Conservation (phyloP, 148 eudicot species). For the Gaultheria prostrata region DNA sequence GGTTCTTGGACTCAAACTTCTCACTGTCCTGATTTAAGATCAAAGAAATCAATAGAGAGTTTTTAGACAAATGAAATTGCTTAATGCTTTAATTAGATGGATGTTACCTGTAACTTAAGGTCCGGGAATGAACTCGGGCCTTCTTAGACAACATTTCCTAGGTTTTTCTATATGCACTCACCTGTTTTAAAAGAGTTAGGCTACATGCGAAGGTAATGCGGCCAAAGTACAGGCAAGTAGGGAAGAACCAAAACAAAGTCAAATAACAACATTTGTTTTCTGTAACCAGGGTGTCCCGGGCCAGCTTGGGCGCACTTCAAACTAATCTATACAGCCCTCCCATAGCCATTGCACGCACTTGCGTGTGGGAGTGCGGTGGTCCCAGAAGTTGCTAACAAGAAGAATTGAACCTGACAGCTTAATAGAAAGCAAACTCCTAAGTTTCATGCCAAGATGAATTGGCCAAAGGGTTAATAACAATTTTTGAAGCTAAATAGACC, state of each 20-base stretch:
- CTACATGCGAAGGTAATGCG: background rate
- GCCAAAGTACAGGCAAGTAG: background rate
- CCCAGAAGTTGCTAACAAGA: no score
- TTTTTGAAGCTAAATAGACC: background rate
- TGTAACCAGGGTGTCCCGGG: no score
- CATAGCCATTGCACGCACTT: no score
- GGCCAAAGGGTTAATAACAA: background rate
- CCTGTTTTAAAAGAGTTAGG: slow-evolving; percentile 38
- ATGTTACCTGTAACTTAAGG: slow-evolving; percentile 26
- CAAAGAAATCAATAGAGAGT: slow-evolving; percentile 11
- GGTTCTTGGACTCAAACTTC: slow-evolving; percentile 27
- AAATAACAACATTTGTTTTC: background rate
- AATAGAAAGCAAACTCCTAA: no score
- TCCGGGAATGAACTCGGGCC: slow-evolving; percentile 28
- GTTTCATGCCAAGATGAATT: no score
- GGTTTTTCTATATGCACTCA: slow-evolving; percentile 21
- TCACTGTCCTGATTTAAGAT: slow-evolving; percentile 50
- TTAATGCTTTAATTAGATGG: background rate
- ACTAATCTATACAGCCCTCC: no score
- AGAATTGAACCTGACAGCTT: no score
- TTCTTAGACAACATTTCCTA: slow-evolving; percentile 23
- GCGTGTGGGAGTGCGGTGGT: no score
- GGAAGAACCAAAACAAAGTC: background rate
- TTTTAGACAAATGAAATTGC: background rate
- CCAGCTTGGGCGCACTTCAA: no score